A percentile compares a stretch with the other conserved stretches of the same genome.
Conservation (phyloP, 257 asterid species). For the Linderniella brevidens region DNA sequence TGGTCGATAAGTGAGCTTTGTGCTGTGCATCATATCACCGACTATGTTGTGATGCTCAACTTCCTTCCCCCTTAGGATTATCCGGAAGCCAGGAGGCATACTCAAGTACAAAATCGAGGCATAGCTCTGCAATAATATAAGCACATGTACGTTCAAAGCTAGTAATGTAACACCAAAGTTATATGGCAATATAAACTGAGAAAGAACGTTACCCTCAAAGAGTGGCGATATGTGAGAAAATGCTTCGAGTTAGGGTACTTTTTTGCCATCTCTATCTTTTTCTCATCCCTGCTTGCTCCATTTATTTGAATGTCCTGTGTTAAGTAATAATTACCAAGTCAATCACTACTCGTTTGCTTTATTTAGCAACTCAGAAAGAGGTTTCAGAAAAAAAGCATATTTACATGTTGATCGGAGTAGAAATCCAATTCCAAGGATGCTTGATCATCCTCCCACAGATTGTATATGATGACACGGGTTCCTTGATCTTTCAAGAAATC, state of each 20-base stretch:
- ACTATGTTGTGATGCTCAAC: conserved; percentile 44
- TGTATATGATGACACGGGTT: conserved; percentile 59
- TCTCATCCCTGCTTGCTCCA: conserved; percentile 44
- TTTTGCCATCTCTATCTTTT: conserved; percentile 49
- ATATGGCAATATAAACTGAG: too few relatives aligned
- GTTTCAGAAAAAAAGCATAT: background rate
- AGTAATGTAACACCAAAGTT: background rate
- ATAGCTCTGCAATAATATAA: conserved; percentile 32
- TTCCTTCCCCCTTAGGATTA: conserved; percentile 40
- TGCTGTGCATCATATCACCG: conserved; percentile 26
- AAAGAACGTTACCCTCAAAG: conserved; percentile 52
- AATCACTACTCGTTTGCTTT: background rate
- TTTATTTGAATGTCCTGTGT: conserved; percentile 73
- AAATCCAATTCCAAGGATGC: conserved; percentile 58
- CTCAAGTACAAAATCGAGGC: conserved; percentile 54
- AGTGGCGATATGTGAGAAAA: conserved; percentile 63
- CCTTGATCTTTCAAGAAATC: conserved; percentile 42
- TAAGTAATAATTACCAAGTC: background rate
- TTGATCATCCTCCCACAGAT: conserved; percentile 77
- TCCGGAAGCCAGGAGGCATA: conserved; percentile 38
- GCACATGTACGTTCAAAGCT: background rate
- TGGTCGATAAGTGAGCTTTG: conserved; percentile 32
- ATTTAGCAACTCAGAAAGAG: background rate
- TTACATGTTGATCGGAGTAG: conserved; percentile 39
- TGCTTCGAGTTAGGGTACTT: conserved; percentile 35